Conservation (phyloP, 2,329 filamentous ascomycete species). For the Monilinia fructicola region DNA sequence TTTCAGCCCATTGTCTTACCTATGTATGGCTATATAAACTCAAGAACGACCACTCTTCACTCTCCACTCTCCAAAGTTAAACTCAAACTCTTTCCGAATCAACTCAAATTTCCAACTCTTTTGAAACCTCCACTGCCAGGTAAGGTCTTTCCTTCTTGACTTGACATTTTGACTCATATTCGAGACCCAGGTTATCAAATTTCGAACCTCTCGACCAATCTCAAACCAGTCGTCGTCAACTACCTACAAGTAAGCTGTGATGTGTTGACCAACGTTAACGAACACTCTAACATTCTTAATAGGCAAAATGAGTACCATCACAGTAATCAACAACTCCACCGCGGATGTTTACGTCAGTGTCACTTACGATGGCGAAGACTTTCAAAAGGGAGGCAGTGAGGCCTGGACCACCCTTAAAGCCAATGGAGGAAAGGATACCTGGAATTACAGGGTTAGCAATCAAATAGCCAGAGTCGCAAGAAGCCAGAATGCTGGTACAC, state of each 20-base stretch:
- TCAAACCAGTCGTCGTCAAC: background rate
- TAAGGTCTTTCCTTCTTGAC: background rate
- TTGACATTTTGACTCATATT: background rate
- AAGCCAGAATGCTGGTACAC: conserved; percentile 3
- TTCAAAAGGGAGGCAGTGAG: conserved; percentile 20
- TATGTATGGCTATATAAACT: conserved; percentile 13
- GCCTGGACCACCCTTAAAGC: background rate
- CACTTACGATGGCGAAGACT: conserved; percentile 1
- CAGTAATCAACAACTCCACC: conserved; percentile 14
- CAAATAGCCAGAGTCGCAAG: conserved; percentile 13
- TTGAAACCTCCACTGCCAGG: conserved; percentile 1
- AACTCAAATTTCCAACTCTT: background rate
- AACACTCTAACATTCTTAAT: background rate
- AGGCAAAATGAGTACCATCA: conserved; percentile 18
- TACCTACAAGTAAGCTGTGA: conserved; percentile 4
- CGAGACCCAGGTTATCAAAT: background rate
- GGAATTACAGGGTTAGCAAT: background rate
- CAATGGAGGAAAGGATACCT: conserved; percentile 13
- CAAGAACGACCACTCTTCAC: background rate
- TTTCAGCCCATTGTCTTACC: background rate
- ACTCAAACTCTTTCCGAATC: background rate
- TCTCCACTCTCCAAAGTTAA: background rate
- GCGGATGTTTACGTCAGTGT: background rate
- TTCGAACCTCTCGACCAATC: background rate
- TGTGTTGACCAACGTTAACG: background rate